These are phyloP conservation scores for Agrocybe chaxingu DNA, from an alignment of 768 basidiomycete genomes.

Conservation along the genomic window DNA sequence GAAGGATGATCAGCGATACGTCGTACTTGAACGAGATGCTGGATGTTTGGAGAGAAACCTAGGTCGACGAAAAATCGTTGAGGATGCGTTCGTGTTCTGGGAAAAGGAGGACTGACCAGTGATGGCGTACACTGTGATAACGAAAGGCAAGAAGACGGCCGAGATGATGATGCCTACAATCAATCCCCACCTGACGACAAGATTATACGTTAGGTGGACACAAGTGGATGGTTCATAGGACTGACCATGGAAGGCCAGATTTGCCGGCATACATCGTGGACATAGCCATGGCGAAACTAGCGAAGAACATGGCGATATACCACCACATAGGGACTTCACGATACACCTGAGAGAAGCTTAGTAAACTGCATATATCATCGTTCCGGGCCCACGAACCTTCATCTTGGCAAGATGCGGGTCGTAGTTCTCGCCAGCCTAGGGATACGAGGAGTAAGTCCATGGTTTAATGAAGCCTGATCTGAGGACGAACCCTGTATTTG, in stretches of 20 bases:
- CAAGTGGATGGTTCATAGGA: too few relatives aligned
- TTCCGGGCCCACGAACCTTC: conserved; percentile 24
- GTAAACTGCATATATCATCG: neutral
- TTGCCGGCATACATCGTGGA: conserved; percentile 50
- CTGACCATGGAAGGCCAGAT: conserved; percentile 52
- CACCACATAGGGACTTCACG: conserved; percentile 48
- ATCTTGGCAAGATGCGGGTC: conserved; percentile 59
- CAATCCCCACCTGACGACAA: conserved; percentile 35
- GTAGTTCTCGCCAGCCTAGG: conserved; percentile 30
- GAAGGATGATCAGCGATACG: neutral
- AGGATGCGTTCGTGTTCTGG: too few relatives aligned
- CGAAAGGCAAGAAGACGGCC: conserved; percentile 45
- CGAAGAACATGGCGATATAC: conserved; percentile 42
- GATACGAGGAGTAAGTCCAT: conserved; percentile 8
- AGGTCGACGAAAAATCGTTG: too few relatives aligned
- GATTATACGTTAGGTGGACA: too few relatives aligned
- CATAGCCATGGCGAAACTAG: conserved; percentile 49
- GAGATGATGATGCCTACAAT: conserved; percentile 51
- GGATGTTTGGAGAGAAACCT: conserved; percentile 32
- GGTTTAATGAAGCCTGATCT: neutral
- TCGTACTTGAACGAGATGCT: conserved; percentile 29
- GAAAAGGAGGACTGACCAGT: conserved; percentile 24
- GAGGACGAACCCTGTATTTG: conserved; percentile 33
- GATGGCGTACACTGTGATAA: conserved; percentile 52
- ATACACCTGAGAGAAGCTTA: conserved; percentile 19